Evolutionary conservation across 1,139 yeast species (phyloP).

Genomic region (Candida tetrigidarum): DNA sequence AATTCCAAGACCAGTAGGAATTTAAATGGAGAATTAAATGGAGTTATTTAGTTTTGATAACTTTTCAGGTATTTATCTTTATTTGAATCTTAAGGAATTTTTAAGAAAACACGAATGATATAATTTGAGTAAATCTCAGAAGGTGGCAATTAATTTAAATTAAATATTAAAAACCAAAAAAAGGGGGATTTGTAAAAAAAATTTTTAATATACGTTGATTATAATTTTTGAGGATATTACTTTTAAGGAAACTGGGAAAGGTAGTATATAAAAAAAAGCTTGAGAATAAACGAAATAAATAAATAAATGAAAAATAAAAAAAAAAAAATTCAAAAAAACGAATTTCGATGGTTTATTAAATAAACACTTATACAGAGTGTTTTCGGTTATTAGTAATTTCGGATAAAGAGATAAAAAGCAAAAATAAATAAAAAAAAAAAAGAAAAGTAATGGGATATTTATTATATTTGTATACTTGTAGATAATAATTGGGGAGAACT

Average conservation of each 20-base stretch:
- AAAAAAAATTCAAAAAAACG: not conserved
- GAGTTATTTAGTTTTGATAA: too few species aligned
- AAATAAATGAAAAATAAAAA: not conserved
- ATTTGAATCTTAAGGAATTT: too few species aligned
- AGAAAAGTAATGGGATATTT: not conserved
- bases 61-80: too few species aligned
- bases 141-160: too few species aligned
- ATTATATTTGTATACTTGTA: not conserved
- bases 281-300: not conserved
- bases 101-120: too few species aligned
- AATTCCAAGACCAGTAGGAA: too few species aligned
- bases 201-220: not conserved
- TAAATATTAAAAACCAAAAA: not conserved
- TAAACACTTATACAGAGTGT: not conserved
- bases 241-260: not conserved
- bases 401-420: not conserved
- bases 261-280: not conserved
- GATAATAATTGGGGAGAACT: too few species aligned
- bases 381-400: constrained; percentile 1
- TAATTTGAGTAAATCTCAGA: too few species aligned
- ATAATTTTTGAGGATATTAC: not conserved
- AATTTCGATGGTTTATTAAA: not conserved
- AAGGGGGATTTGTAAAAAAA: not conserved
- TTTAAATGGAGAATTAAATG: too few species aligned
- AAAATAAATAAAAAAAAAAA: not conserved